Evolutionary conservation across 345 rosid genomes (phyloP).

Genomic region (Rhodomyrtus tomentosa): DNA sequence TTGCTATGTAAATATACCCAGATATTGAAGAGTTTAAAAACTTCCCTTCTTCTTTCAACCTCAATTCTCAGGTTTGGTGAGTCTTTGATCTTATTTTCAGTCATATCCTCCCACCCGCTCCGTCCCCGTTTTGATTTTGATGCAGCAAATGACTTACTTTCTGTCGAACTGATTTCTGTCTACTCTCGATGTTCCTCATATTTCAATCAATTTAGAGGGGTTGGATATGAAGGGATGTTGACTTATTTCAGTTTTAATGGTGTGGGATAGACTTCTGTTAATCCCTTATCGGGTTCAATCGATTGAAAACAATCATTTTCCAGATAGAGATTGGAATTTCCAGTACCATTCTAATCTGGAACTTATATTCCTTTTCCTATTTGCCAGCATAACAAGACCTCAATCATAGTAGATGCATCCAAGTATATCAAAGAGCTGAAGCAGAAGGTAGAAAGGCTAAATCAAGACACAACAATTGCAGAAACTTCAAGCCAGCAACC

Average conservation of each 20-base stretch:
- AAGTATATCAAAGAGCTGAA: conserved; percentile 71
- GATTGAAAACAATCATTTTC: not conserved
- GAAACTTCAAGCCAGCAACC: conserved; percentile 25
- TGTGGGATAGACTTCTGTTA: not conserved
- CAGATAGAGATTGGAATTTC: not conserved
- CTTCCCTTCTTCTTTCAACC: not conserved
- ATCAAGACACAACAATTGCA: conserved; percentile 31
- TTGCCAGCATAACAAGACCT: conserved; percentile 45
- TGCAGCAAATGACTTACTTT: not conserved
- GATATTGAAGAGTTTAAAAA: not conserved
- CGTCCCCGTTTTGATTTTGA: not conserved
- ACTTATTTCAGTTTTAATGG: not conserved
- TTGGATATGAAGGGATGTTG: not conserved
- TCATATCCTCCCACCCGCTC: not conserved
- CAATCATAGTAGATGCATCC: conserved; percentile 72
- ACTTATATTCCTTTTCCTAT: not conserved
- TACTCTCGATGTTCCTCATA: not conserved
- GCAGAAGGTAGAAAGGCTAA: conserved; percentile 54
- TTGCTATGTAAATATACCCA: not conserved
- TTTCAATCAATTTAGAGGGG: not conserved
- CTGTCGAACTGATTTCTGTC: not conserved
- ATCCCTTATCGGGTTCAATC: not conserved
- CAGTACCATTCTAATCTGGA: not conserved
- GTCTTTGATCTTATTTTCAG: not conserved
- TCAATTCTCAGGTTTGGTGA: not conserved